Evolutionary conservation across 495 filamentous ascomycete genomes (phyloP).

Genomic region (Penicillium soppii): DNA sequence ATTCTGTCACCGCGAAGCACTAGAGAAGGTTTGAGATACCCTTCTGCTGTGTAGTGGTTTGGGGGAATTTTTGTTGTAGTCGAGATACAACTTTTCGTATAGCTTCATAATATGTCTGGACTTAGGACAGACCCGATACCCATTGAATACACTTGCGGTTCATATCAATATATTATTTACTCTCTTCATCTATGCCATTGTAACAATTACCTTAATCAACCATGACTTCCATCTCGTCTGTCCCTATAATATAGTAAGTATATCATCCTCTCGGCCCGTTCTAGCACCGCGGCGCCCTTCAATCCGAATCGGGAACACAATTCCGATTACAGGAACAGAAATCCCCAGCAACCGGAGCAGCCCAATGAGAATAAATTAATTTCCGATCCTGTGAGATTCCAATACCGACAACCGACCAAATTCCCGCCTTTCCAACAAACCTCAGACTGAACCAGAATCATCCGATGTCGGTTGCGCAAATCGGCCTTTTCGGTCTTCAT

Average conservation of each 20-base stretch:
- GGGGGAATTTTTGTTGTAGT: constrained; percentile 9
- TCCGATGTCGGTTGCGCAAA: constrained; percentile 23
- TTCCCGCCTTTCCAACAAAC: neutral
- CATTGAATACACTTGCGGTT: constrained; percentile 21
- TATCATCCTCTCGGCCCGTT: neutral
- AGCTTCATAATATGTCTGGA: constrained; percentile 13
- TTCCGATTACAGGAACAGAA: neutral
- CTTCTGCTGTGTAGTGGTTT: constrained; percentile 36
- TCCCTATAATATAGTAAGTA: too few relatives aligned
- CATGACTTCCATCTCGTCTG: too few relatives aligned
- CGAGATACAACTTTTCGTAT: constrained; percentile 10
- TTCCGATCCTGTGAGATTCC: neutral
- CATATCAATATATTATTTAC: constrained; percentile 6
- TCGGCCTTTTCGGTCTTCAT: constrained; percentile 16
- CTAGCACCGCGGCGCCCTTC: neutral
- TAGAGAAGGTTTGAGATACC: constrained; percentile 62
- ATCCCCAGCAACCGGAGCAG: neutral
- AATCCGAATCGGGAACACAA: neutral
- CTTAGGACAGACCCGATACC: constrained; percentile 25
- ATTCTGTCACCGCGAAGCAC: constrained; percentile 94
- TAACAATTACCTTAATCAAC: too few relatives aligned
- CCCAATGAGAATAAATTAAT: neutral
- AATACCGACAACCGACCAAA: neutral
- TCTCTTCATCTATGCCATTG: neutral
- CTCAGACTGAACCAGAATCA: constrained; percentile 6